Conservation (phyloP, 139 green algal genomes). For the Coccomyxa sp. region DNA sequence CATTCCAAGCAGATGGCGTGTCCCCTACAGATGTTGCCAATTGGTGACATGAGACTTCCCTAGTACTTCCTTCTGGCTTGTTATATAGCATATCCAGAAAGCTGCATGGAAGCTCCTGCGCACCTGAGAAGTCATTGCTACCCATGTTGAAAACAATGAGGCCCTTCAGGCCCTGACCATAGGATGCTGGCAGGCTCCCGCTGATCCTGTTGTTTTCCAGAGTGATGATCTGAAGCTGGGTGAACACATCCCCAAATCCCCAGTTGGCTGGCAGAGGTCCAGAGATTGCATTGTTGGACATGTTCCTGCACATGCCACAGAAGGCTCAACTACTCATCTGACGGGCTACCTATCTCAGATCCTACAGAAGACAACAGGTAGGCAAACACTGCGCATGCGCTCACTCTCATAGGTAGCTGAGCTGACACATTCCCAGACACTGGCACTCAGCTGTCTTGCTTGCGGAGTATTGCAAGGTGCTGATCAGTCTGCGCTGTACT, state of each 20-base stretch:
- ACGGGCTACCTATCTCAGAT: neutral
- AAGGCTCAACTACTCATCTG: neutral
- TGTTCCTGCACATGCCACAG: neutral
- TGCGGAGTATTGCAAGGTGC: neutral
- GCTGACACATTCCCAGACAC: neutral
- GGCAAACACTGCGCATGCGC: neutral
- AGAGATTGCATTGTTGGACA: constrained; percentile 3
- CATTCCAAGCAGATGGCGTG: too few species aligned
- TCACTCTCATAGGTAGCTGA: neutral
- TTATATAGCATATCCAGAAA: too few species aligned
- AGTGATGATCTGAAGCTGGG: constrained; percentile 13
- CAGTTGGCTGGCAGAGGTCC: neutral
- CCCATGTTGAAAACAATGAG: constrained; percentile 22
- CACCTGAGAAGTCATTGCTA: constrained; percentile 26
- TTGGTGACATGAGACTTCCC: too few species aligned
- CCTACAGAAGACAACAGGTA: neutral
- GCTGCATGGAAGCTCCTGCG: neutral
- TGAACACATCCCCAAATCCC: neutral
- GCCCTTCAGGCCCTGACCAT: neutral
- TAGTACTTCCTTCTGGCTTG: too few species aligned
- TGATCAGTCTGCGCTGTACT: neutral
- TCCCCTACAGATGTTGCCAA: too few species aligned
- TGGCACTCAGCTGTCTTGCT: neutral
- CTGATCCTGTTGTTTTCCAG: constrained; percentile 14
- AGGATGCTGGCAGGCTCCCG: constrained; percentile 15